Base-by-base conservation (phyloP, 2,329 filamentous ascomycete species). In the Penicillium sp. region DNA sequence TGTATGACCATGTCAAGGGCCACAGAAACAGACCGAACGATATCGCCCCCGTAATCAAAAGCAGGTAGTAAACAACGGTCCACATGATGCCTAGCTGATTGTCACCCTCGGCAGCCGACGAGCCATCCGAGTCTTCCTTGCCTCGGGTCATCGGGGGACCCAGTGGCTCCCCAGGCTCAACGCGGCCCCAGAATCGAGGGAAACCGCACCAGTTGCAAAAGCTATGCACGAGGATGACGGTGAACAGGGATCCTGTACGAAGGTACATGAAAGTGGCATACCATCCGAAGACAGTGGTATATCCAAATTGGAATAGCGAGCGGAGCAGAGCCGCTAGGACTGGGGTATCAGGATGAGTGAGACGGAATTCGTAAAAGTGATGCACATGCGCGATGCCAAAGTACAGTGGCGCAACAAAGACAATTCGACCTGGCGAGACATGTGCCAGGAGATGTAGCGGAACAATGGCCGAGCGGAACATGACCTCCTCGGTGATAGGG, bases 181-280 rank as follows among this genome's bases (percentile, higher is more conserved):
- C 77, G 6, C 76, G 71, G 1, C 92, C 90, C 80, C 85, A 94
- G 41, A 96, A 67, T 5, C 88, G 76, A 14, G 92, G 92, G 33
- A 96, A 69, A 6, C 92, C 92, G 75, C 89, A 85, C 69, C 77
- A 84, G 60, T 98, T 98, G 69, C 92, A 98, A 59, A 96, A 92
- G 7, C 79, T 75, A 58, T 98, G 92, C 4, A 85, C 82, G 13
- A 81, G 58, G 36, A 90, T 80, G 20, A 83, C 83, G 9, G 84
- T 81, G 27, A 82, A 73, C 26, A 96, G 66, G 32, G 84, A 93
- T 3, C 87, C 88, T 0, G 88, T 93, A 23, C 90, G 80, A 13
- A 98, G 60, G 56, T 84, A 95, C 13, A 95, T 56, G 54, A 96
- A 98, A 0, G 86, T 88, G 3, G 85, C 89, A 64, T 92, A 95